Evolutionary conservation across 1,139 yeast species (phyloP).

Genomic region (Starmera stellimalicola): DNA sequence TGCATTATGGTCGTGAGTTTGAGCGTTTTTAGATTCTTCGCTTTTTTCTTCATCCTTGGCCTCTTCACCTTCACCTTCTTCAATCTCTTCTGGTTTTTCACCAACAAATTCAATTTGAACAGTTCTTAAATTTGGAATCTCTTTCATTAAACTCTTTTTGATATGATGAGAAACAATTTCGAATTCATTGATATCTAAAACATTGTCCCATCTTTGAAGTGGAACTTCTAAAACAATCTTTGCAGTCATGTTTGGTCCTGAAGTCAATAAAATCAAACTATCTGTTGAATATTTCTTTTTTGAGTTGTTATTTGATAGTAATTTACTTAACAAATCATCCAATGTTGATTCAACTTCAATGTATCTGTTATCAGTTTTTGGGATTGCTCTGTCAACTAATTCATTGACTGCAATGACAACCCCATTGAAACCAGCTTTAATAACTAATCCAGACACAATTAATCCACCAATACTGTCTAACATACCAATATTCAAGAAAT

Average conservation of each 20-base stretch:
- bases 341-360: slow-evolving; percentile 28
- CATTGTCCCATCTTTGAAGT: slow-evolving; percentile 31
- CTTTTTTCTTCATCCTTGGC: slow-evolving; percentile 6
- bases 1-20: neutral
- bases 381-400: slow-evolving; percentile 53
- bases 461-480: slow-evolving; percentile 89
- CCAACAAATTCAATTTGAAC: slow-evolving; percentile 25
- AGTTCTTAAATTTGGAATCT: slow-evolving; percentile 23
- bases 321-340: slow-evolving; percentile 24
- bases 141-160: slow-evolving; percentile 12
- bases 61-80: slow-evolving; percentile 12
- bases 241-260: slow-evolving; percentile 59
- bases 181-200: slow-evolving; percentile 34
- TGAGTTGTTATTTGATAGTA: slow-evolving; percentile 27
- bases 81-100: slow-evolving; percentile 19
- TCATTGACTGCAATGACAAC: slow-evolving; percentile 63
- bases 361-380: slow-evolving; percentile 31
- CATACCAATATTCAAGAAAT: slow-evolving; percentile 68
- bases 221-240: slow-evolving; percentile 32
- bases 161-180: slow-evolving; percentile 32
- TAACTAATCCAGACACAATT: slow-evolving; percentile 69
- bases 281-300: slow-evolving; percentile 31
- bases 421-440: slow-evolving; percentile 78
- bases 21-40: slow-evolving; percentile 10
- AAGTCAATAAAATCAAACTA: slow-evolving; percentile 47